Base-by-base conservation (phyloP, 2,329 filamentous ascomycete genomes). In the Didymella glomerata region DNA sequence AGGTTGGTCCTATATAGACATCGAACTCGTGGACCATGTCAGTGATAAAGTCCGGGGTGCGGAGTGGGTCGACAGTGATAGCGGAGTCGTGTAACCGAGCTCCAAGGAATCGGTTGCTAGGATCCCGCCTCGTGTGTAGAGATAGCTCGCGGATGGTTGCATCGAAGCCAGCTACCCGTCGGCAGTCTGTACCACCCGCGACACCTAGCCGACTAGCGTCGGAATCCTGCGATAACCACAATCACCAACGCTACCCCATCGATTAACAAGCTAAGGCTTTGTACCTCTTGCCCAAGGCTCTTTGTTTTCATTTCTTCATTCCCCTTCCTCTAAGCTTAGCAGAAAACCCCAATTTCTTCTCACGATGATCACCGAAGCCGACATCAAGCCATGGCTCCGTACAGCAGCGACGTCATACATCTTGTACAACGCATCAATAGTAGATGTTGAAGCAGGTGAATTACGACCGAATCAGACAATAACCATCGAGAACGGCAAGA, bases 381-480 rank as follows among this genome's bases (percentile, higher is more conserved):
- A 48, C 28, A 41, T 56, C 53, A 56, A 56, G 46, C 53, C 53
- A 28, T 56, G 46, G 53, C 40, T 49, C 18, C 53, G 46, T 22
- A 13, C 40, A 49, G 28, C 46, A 10, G 53, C 53, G 14, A n/a
- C 46, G 11, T 30, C 53, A 10, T 56, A 56, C 40, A n/a, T 49
- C 20, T 40, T 56, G 13, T n/a, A 56, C 40, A 56, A 56, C 20
- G 46, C 38, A 5, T 56, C 53, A 3, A 32, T 56, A 8, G 24
- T 56, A 13, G 46, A 56, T 7, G 46, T 49, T 8, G 22, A 42
- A 36, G 36, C 45, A 27, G 46, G 46, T 13, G 24, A 44, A 2
- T 1, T 36, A 10, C n/a, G 10, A 10, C 27, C 34, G 27, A 28
- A 38, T 7, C 10, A n/a, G 2, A 44, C 52, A 22, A 16, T 55